phyloP scores from a whole-genome alignment of 192 early-diverging fungal genomes.

The Coemansia sp. region DNA sequence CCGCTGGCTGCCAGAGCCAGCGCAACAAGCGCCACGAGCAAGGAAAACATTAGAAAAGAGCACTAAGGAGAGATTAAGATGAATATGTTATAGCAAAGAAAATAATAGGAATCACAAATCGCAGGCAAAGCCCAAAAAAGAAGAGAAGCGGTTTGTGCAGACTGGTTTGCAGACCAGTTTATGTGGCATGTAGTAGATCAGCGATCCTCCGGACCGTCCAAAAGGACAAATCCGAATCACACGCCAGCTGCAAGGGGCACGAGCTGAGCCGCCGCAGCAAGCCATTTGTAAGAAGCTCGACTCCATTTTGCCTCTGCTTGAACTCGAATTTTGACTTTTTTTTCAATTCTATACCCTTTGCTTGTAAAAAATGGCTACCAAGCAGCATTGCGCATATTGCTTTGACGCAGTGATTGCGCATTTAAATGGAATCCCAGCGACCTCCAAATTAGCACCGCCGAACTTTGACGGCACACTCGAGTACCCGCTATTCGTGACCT shows the following conservation, averaged over 20 bases:
- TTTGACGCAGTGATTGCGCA: constrained; percentile 75
- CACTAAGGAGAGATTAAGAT: neutral
- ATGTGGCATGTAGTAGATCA: too few relatives aligned
- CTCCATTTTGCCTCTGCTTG: neutral
- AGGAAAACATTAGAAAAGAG: neutral
- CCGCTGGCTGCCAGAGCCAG: neutral
- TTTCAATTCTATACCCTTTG: neutral
- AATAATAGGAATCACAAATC: neutral
- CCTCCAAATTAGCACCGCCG: neutral
- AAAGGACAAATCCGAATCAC: neutral
- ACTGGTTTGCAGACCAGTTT: neutral
- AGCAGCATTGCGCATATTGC: constrained; percentile 79
- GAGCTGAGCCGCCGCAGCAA: neutral
- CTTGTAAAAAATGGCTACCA: constrained; percentile 26
- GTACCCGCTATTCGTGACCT: constrained; percentile 59
- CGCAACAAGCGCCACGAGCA: neutral
- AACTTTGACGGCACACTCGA: constrained; percentile 45
- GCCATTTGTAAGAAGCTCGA: neutral
- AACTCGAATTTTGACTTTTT: neutral
- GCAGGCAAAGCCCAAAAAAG: neutral
- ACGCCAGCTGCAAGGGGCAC: neutral
- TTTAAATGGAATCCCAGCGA: constrained; percentile 52
- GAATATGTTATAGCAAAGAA: neutral
- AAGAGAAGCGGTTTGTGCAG: neutral
- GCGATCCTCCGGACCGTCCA: neutral